Evolutionary conservation across 768 basidiomycete genomes (phyloP).

Genomic region (Leccinum imitatum): DNA sequence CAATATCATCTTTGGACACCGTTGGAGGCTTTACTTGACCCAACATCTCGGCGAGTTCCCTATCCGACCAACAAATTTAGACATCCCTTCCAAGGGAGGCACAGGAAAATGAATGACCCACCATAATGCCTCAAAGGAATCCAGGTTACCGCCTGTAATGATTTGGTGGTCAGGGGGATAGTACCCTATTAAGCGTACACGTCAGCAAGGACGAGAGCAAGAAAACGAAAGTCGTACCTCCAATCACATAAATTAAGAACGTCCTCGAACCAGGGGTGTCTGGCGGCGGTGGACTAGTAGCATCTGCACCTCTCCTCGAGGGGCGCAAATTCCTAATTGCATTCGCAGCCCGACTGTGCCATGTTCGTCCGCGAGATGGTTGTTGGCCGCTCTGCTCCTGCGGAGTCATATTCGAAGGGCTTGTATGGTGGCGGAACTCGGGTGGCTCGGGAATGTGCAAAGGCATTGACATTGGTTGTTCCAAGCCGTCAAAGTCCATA

Average conservation of each 20-base stretch:
- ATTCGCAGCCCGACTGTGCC: constrained; percentile 65
- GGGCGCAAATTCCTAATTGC: constrained; percentile 56
- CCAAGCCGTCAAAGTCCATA: constrained; percentile 27
- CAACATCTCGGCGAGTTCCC: constrained; percentile 81
- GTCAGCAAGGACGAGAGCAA: constrained; percentile 1
- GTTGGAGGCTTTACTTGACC: constrained; percentile 84
- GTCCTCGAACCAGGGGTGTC: constrained; percentile 45
- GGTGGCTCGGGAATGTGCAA: constrained; percentile 29
- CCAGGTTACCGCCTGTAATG: constrained; percentile 74
- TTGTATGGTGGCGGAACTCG: constrained; percentile 19
- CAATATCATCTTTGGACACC: constrained; percentile 80
- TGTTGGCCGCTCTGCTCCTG: constrained; percentile 19
- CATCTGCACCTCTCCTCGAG: constrained; percentile 28
- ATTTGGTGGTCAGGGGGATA: constrained; percentile 90
- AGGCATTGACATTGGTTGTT: constrained; percentile 25
- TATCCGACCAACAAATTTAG: constrained; percentile 23
- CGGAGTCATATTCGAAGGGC: constrained; percentile 11
- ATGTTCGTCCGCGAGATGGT: constrained; percentile 39
- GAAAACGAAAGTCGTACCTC: constrained; percentile 45
- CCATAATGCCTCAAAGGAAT: constrained; percentile 80
- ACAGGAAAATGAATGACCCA: constrained; percentile 35
- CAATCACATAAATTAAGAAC: constrained; percentile 89
- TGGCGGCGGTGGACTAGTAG: constrained; percentile 22
- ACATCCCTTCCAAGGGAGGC: neutral
- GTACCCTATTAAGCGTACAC: constrained; percentile 54